Base-by-base conservation (phyloP, 768 basidiomycete species). In the Naganishia onofrii region DNA sequence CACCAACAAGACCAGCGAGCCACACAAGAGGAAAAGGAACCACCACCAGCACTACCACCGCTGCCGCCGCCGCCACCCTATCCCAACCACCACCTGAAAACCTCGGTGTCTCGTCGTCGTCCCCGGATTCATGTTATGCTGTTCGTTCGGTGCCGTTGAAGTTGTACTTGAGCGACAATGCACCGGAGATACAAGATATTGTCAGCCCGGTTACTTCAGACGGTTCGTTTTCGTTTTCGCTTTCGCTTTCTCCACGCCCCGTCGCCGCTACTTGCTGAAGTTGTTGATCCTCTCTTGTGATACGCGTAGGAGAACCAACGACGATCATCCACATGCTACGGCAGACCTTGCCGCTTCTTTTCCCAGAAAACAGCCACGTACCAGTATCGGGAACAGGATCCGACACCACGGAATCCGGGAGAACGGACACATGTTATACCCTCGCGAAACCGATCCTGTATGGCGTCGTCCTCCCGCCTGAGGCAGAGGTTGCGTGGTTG, bases 401-500 rank as follows among this genome's bases (percentile, higher is more conserved):
- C 34, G 55, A 79, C 80, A 80, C 52, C 79, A 77, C 6, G 81
- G 7, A 56, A 56, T 7, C 17, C 15, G 63, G 67, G 58, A 68
- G 72, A 75, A 71, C 76, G 12, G 85, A 88, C 64, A 12, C 76
- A 1, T n/a, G n/a, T n/a, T n/a, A n/a, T n/a, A n/a, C n/a, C n/a
- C 84, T 90, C 42, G 93, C 91, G 15, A 89, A 87, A 74, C 86
- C 89, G 0, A 80, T 96, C 56, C 84, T 94, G 15, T 95, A 97
- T 78, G 95, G 96, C 15, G 88, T 97, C 23, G 81, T 85, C 2
- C 82, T 89, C 1, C 96, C 95, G 0, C 84, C 87, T 9, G 93
- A 96, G 34, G 85, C 92, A 7, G 95, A 98, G 77, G 84, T 97
- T 81, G 92, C 89, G 5, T 96, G 95, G 94, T 80, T 98, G n/a